Conservation (phyloP, 345 rosid genomes). For the Conringia planisiliqua region DNA sequence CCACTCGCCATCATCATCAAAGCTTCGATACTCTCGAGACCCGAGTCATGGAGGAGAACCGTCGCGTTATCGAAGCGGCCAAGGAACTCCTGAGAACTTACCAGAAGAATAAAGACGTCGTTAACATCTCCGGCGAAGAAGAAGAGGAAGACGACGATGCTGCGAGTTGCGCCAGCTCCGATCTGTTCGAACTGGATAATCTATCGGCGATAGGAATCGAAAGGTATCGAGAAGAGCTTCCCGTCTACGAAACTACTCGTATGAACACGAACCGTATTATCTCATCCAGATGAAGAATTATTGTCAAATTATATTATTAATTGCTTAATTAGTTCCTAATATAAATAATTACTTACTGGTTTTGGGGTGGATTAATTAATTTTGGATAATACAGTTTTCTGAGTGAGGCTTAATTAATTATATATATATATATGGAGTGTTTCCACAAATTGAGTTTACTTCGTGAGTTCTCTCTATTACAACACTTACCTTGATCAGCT, state of each 20-base stretch:
- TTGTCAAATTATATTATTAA: neutral
- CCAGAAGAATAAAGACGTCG: conserved; percentile 37
- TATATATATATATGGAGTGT: neutral
- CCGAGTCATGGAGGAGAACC: conserved; percentile 47
- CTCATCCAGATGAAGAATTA: conserved; percentile 12
- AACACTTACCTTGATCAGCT: neutral
- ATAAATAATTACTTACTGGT: conserved; percentile 12
- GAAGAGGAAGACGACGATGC: conserved; percentile 47
- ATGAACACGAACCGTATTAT: conserved; percentile 41
- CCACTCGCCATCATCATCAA: conserved; percentile 5
- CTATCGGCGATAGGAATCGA: conserved; percentile 40
- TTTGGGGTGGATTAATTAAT: conserved; percentile 18
- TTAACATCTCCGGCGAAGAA: neutral
- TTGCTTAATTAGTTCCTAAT: neutral
- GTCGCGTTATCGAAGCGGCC: conserved; percentile 66
- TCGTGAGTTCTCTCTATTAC: neutral
- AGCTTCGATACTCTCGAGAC: conserved; percentile 5
- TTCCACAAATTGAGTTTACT: neutral
- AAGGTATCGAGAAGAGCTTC: conserved; percentile 79
- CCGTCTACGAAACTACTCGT: conserved; percentile 90
- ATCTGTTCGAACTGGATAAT: conserved; percentile 87
- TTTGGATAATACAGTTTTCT: neutral
- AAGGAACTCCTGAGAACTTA: conserved; percentile 63
- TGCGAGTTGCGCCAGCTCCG: conserved; percentile 32
- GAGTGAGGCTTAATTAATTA: neutral